Evolutionary conservation across 2,329 filamentous ascomycete genomes (phyloP).

Genomic region (Trichophyton schoenleinii): DNA sequence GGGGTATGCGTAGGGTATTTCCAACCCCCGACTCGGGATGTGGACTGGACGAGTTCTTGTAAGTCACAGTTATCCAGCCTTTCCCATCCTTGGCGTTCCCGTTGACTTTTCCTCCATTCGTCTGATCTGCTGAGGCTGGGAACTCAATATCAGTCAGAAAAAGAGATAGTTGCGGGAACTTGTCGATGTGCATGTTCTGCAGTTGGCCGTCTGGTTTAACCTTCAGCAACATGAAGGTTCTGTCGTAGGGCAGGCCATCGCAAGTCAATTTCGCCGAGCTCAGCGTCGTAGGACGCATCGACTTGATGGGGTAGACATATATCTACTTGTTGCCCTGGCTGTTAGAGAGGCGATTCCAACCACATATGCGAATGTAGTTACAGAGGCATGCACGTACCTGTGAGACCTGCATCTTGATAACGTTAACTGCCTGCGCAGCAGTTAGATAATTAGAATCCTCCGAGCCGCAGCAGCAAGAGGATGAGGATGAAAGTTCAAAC

Average conservation of each 20-base stretch:
- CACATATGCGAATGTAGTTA: not conserved
- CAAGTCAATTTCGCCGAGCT: constrained; percentile 42
- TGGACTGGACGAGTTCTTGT: constrained; percentile 18
- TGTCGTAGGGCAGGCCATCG: constrained; percentile 54
- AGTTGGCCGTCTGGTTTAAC: constrained; percentile 28
- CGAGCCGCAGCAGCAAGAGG: not conserved
- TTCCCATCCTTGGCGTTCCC: not conserved
- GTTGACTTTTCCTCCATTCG: constrained; percentile 16
- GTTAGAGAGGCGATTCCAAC: not conserved
- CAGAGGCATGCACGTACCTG: not conserved
- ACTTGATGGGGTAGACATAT: constrained; percentile 64
- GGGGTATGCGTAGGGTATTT: constrained; percentile 42
- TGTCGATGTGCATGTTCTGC: constrained; percentile 48
- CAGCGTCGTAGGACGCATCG: constrained; percentile 50
- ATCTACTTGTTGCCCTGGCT: constrained; percentile 34
- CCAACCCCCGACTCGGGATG: constrained; percentile 11
- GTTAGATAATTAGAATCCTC: not conserved
- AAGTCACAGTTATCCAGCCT: constrained; percentile 29
- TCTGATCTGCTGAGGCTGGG: constrained; percentile 12
- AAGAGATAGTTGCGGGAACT: constrained; percentile 48
- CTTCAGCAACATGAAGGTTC: constrained; percentile 57
- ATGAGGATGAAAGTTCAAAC: not conserved
- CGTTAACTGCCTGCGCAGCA: not conserved
- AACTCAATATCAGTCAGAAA: constrained; percentile 48
- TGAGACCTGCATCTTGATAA: not conserved